Percentiles rank a stretch among this genome's conserved stretches.
phyloP scores from a whole-genome alignment of 345 rosid species.

The Combretum micranthum region DNA sequence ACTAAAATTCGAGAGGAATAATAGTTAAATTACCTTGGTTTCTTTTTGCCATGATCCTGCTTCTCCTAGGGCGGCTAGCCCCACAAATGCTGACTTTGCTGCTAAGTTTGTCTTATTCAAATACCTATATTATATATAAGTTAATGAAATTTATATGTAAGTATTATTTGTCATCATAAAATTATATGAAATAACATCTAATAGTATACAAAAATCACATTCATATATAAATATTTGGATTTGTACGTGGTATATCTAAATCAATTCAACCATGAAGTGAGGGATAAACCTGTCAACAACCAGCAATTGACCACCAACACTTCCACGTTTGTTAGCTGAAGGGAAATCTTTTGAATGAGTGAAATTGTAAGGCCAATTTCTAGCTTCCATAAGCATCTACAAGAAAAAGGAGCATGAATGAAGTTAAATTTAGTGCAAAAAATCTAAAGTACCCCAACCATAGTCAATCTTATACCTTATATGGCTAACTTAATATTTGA shows the following conservation, averaged over 20 bases:
- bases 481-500: no score
- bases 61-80: constrained; percentile 31
- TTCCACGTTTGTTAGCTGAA: constrained; percentile 15
- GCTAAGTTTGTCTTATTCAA: background rate
- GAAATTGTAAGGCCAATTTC: constrained; percentile 33
- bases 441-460: background rate
- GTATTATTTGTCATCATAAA: no score
- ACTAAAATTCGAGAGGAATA: no score
- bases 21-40: constrained; percentile 18
- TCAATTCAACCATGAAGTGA: background rate
- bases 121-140: constrained; percentile 2
- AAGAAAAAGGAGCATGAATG: rapidly evolving
- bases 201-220: no score
- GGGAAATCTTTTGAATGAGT: constrained; percentile 23
- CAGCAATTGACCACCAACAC: constrained; percentile 16
- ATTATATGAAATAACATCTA: no score
- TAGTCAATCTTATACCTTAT: no score
- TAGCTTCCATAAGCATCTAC: constrained; percentile 20
- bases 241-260: background rate
- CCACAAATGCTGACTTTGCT: constrained; percentile 25
- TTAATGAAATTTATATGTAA: no score
- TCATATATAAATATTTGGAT: background rate
- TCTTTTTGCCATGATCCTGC: constrained; percentile 40
- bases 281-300: constrained; percentile 13
- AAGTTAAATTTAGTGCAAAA: background rate